These are phyloP conservation scores for Adansonia gregorii DNA, from an alignment of 441 rosid genomes.

Conservation along the genomic window DNA sequence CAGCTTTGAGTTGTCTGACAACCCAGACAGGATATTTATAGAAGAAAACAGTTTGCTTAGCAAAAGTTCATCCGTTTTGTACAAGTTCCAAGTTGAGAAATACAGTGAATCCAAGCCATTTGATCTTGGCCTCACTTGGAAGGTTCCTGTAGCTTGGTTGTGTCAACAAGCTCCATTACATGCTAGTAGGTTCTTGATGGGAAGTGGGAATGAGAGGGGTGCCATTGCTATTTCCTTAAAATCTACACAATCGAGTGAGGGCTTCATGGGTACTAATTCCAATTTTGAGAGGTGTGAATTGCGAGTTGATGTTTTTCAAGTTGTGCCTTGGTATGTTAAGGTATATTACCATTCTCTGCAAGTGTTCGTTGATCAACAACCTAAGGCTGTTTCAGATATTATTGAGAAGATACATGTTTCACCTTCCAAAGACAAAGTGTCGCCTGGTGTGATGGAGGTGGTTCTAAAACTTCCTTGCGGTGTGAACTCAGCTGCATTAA, in stretches of 20 bases:
- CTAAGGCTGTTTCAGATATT: constrained; percentile 49
- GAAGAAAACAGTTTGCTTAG: constrained; percentile 46
- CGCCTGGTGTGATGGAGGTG: constrained; percentile 93
- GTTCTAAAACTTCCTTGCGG: constrained; percentile 77
- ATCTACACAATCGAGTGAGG: constrained; percentile 48
- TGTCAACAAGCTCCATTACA: constrained; percentile 74
- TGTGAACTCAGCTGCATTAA: constrained; percentile 72
- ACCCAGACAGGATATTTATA: constrained; percentile 63
- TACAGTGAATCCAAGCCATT: constrained; percentile 60
- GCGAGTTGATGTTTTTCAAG: constrained; percentile 78
- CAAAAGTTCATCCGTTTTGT: constrained; percentile 47
- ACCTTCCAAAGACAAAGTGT: constrained; percentile 89
- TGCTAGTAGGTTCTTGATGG: constrained; percentile 88
- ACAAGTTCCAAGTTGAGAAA: constrained; percentile 59
- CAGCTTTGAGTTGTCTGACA: constrained; percentile 60
- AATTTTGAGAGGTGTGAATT: constrained; percentile 46
- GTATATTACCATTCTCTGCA: constrained; percentile 80
- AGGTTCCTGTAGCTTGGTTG: constrained; percentile 71
- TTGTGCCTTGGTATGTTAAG: constrained; percentile 95
- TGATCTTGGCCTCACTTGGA: constrained; percentile 80
- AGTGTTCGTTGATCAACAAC: constrained; percentile 73
- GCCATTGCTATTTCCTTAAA: constrained; percentile 85
- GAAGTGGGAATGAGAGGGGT: constrained; percentile 97
- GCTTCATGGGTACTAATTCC: constrained; percentile 33
- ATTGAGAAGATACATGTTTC: constrained; percentile 67